A percentile compares a stretch with the other conserved stretches of the same genome.
Evolutionary conservation across 1,284 basidiomycete species (phyloP).

Genomic region (Farysia itapuensis): DNA sequence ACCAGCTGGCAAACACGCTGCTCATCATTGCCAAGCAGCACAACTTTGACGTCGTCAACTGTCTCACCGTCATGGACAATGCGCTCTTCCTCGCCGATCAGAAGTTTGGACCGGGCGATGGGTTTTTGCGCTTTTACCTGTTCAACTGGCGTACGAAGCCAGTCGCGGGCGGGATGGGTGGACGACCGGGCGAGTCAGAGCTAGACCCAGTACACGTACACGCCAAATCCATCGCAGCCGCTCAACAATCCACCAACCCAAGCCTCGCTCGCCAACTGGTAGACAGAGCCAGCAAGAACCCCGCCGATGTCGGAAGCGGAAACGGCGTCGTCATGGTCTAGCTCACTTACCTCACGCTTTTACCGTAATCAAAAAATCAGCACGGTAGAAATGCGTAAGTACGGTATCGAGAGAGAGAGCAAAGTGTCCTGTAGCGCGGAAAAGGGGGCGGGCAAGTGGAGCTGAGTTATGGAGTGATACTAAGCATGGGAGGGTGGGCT

Average conservation of each 20-base stretch:
- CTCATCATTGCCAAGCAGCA: conserved; percentile 75
- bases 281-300: conserved; percentile 9
- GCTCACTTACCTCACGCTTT: no score
- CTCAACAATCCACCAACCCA: background rate
- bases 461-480: no score
- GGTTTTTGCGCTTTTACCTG: conserved; percentile 83
- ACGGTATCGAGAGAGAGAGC: no score
- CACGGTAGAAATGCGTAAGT: no score
- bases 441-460: no score
- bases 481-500: no score
- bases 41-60: conserved; percentile 94
- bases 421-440: no score
- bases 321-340: conserved; percentile 58
- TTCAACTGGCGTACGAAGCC: conserved; percentile 62
- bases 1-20: conserved; percentile 74
- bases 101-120: conserved; percentile 87
- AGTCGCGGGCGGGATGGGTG: conserved; percentile 54
- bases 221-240: conserved; percentile 5
- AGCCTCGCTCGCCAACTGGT: conserved; percentile 19
- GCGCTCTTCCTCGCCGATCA: conserved; percentile 73
- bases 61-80: conserved; percentile 93
- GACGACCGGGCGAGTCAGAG: conserved; percentile 46
- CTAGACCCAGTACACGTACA: conserved; percentile 46
- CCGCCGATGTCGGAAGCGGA: conserved; percentile 44
- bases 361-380: no score